A percentile compares a stretch with the other conserved stretches of the same genome.
phyloP scores from a whole-genome alignment of 208 protist species.

The Trypanosoma scelopori region DNA sequence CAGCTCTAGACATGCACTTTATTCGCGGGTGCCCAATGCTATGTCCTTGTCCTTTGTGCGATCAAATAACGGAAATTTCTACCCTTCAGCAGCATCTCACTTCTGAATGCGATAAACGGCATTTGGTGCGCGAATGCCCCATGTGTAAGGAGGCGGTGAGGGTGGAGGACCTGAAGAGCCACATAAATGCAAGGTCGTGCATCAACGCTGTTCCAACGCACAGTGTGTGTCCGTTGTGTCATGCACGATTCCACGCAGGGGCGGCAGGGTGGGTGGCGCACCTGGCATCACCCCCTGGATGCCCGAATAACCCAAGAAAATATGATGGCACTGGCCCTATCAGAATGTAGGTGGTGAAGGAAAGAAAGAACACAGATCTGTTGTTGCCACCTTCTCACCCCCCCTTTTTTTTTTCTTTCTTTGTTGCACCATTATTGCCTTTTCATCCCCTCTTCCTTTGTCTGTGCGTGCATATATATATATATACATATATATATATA shows the following conservation, averaged over 20 bases:
- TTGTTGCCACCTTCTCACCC: neutral
- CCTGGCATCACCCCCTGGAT: conserved; percentile 72
- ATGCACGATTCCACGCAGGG: conserved; percentile 65
- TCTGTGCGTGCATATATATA: too few relatives aligned
- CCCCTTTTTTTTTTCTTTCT: conserved; percentile 8
- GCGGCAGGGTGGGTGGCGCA: conserved; percentile 79
- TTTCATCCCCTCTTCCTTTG: neutral
- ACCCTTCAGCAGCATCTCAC: conserved; percentile 89
- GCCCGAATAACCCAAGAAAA: conserved; percentile 84
- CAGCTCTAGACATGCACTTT: conserved; percentile 84
- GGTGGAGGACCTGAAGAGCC: conserved; percentile 69
- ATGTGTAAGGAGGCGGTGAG: conserved; percentile 86
- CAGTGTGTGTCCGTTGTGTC: conserved; percentile 88
- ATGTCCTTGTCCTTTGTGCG: conserved; percentile 87
- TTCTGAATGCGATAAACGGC: conserved; percentile 74
- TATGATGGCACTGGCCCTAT: conserved; percentile 70
- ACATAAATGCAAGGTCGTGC: conserved; percentile 63
- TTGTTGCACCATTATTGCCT: neutral
- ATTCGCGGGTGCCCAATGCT: conserved; percentile 89
- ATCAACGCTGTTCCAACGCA: conserved; percentile 64
- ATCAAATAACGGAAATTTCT: conserved; percentile 91
- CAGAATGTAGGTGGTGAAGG: neutral
- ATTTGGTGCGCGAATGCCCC: conserved; percentile 82
- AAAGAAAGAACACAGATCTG: neutral
- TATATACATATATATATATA: too few relatives aligned